Base-by-base conservation (phyloP, 169 alveolate genomes). In the Eimeria falciformis region DNA sequence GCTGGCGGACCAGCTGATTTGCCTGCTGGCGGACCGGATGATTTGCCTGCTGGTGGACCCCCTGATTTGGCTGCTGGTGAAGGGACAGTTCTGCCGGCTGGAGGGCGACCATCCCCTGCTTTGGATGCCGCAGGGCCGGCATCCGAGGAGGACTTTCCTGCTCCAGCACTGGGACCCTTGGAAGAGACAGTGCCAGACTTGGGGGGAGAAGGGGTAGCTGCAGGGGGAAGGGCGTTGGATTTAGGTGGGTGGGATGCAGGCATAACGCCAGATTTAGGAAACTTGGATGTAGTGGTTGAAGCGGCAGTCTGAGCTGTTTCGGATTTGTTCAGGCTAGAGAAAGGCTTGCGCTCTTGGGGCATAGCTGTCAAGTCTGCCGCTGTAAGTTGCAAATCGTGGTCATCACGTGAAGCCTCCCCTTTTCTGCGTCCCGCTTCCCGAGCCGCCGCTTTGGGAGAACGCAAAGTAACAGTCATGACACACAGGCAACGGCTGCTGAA, bases 261-360 rank as follows among this genome's bases (percentile, higher is more conserved):
- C 43, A 50, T 18, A 0, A 69, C 47, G 18, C 87, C 87, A 12
- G 23, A 37, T 50, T 45, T 50, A 4, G 71, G 71, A 18, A 50
- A 45, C 45, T 21, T 25, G 2, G 71, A 3, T 43, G 69, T 0
- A 4, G 58, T 12, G 27, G 58, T 45, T 6, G 65, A 5, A 3
- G 55, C 25, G 40, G 3, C 27, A 33, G 21, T 14, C 55, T 45
- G 53, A 6, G 78, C 17, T 18, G 25, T 46, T 25, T 21, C 78
- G 18, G 78, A 40, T 25, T 5, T 37, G 25, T 53, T 29, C 18
- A 71, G 83, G 58, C 83, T 71, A n/a, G 83, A 17, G 83, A 71
- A 71, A 27, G 83, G 83, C 62, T 71, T 71, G 12, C 83, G 50
- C 69, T 21, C 11, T 40, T 78, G 53, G 25, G 87, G 71, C 69